Percentiles rank a stretch among this genome's conserved stretches.
Evolutionary conservation across 352 stramenopile genomes (phyloP).

Genomic region (Phytophthora kernoviae): DNA sequence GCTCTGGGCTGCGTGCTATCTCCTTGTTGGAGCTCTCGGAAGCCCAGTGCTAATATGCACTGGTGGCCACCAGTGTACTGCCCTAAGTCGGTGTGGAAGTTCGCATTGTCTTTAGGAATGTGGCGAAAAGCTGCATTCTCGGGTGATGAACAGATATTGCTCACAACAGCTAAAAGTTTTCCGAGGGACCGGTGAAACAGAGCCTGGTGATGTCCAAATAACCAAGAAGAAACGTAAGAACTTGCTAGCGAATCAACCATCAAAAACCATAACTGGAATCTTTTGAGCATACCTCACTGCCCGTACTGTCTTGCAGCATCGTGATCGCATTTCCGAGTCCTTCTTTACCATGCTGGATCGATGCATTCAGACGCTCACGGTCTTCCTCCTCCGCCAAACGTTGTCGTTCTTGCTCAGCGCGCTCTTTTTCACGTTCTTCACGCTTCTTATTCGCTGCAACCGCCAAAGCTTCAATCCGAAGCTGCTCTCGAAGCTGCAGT

Average conservation of each 20-base stretch:
- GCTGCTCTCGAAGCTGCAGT: conserved; percentile 22
- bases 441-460: conserved; percentile 61
- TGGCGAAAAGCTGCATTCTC: conserved; percentile 75
- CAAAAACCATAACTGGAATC: too few species aligned
- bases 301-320: conserved; percentile 49
- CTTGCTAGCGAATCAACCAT: background rate
- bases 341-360: conserved; percentile 41
- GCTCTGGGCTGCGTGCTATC: conserved; percentile 33
- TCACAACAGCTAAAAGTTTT: conserved; percentile 59
- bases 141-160: conserved; percentile 70
- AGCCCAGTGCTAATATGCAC: conserved; percentile 74
- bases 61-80: conserved; percentile 65
- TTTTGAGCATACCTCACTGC: conserved; percentile 23
- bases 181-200: conserved; percentile 43
- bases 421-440: conserved; percentile 40
- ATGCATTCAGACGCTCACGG: conserved; percentile 38
- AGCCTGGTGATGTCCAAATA: conserved; percentile 17
- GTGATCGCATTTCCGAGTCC: conserved; percentile 47
- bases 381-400: conserved; percentile 38
- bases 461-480: conserved; percentile 52
- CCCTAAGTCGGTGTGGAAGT: conserved; percentile 75
- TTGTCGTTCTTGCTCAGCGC: conserved; percentile 39
- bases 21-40: conserved; percentile 62
- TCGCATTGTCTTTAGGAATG: conserved; percentile 71
- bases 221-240: background rate